These are phyloP conservation scores for Penicillium soppii DNA, from an alignment of 495 filamentous ascomycete genomes.

Conservation along the genomic window DNA sequence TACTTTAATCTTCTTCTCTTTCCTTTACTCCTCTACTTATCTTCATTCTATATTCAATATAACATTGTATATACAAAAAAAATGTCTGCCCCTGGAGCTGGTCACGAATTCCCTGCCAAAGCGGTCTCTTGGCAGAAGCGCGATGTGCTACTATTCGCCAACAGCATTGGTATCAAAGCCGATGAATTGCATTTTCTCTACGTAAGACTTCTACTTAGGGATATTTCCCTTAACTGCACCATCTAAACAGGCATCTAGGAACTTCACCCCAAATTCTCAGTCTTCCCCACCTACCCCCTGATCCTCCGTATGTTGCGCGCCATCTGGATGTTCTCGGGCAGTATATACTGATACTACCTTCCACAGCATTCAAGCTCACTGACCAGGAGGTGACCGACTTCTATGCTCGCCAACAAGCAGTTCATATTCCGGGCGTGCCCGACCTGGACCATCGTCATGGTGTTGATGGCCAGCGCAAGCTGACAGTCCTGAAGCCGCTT, in stretches of 20 bases:
- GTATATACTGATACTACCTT: constrained; percentile 1
- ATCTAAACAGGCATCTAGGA: constrained; percentile 52
- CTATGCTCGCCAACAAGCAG: constrained; percentile 60
- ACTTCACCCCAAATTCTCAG: constrained; percentile 75
- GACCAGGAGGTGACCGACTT: constrained; percentile 81
- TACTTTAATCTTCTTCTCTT: constrained; percentile 17
- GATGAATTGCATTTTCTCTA: constrained; percentile 91
- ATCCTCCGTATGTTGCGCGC: constrained; percentile 62
- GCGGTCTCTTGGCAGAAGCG: constrained; percentile 83
- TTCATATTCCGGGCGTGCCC: constrained; percentile 72
- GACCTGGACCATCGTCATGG: constrained; percentile 70
- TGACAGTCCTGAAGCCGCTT: constrained; percentile 75
- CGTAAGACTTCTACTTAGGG: constrained; percentile 48
- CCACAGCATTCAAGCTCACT: constrained; percentile 74
- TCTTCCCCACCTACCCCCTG: constrained; percentile 85
- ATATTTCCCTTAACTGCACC: background rate
- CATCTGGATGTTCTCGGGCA: background rate
- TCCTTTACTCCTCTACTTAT: constrained; percentile 1
- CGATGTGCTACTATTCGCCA: constrained; percentile 82
- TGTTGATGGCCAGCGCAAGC: constrained; percentile 82
- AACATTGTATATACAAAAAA: background rate
- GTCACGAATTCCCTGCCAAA: constrained; percentile 71
- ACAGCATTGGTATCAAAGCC: constrained; percentile 78
- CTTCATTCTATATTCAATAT: background rate
- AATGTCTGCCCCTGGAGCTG: constrained; percentile 65